Evolutionary conservation across 2,329 filamentous ascomycete genomes (phyloP), one percentile per base, ranked within the genome.

Genomic region (Tympanopsis confertula): DNA sequence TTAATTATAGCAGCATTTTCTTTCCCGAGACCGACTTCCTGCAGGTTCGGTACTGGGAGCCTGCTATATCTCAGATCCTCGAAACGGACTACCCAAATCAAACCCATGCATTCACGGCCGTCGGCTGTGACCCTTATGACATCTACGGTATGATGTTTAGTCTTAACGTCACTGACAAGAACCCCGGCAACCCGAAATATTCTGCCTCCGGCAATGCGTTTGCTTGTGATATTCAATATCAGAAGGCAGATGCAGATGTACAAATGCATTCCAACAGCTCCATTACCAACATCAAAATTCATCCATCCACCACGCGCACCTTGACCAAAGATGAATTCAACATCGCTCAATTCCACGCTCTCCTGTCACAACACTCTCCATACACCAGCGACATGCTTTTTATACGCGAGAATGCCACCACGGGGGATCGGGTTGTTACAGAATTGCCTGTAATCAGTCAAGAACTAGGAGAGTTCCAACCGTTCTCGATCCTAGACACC

Each of bases 381-480:
- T 33, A 33, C 17, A 33, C 30, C 10, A 33, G 30, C 15, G 30
- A 33, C 30, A 10, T 33, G 30, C 30, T 33, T 15, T 33, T 10
- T 18, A 13, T 33, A 12, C 30, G 30, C 10, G 15, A 12, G 10
- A 33, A 33, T 15, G 30, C 10, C 10, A 33, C 30, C 30, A 10
- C 12, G 7, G 30, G 30, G 10, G 30, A 13, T 13, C 7, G 10
- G 7, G 15, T 17, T 13, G 30, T 33, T 7, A 33, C 30, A 7
- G 30, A 33, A 18, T 17, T 33, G 10, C 30, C 30, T 17, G 30
- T 33, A 7, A 33, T 33, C 30, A 33, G 15, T 17, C 30, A 33
- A 17, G 10, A 33, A 17, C 10, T 33, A 17, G 30, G 30, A 7
- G 30, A 33, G 10, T 10, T 33, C 10, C 10, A 33, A 18, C 30